Percentiles rank a stretch among this genome's conserved stretches.
Conservation (phyloP, 176 grass and related monocot species). For the Oryza punctata region DNA sequence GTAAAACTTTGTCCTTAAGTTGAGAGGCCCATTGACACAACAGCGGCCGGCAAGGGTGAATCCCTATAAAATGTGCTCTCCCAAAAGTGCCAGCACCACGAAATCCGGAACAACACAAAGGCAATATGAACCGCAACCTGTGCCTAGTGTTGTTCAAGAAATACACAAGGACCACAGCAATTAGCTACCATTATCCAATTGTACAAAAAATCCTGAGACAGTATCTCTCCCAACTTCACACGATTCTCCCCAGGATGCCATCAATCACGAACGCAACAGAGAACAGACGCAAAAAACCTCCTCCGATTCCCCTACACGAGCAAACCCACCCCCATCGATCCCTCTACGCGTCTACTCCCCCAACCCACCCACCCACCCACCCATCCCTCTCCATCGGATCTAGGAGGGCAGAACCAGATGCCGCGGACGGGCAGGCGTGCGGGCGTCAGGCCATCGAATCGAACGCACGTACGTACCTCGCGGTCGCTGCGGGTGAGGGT, state of each 20-base stretch:
- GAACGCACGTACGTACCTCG: background rate
- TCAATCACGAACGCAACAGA: background rate
- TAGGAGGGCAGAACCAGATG: background rate
- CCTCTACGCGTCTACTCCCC: background rate
- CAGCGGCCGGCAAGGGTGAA: background rate
- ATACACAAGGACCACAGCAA: background rate
- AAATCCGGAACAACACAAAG: background rate
- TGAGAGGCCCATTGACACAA: background rate
- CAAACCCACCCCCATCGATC: background rate
- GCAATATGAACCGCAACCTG: background rate
- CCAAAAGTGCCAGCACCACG: background rate
- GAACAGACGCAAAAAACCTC: too few relatives aligned
- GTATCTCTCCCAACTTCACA: background rate
- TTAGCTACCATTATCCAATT: background rate
- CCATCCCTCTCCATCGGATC: background rate
- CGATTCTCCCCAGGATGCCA: too few relatives aligned
- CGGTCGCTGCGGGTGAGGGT: background rate
- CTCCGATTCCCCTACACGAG: too few relatives aligned
- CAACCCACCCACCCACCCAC: too few relatives aligned
- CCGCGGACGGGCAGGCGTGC: too few relatives aligned
- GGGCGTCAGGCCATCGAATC: too few relatives aligned
- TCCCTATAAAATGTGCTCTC: background rate
- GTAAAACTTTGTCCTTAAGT: background rate
- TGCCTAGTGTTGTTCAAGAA: background rate
- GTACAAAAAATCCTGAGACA: background rate